phyloP scores from a whole-genome alignment of 2,329 filamentous ascomycete genomes.

The Epichloe gansuensis region DNA sequence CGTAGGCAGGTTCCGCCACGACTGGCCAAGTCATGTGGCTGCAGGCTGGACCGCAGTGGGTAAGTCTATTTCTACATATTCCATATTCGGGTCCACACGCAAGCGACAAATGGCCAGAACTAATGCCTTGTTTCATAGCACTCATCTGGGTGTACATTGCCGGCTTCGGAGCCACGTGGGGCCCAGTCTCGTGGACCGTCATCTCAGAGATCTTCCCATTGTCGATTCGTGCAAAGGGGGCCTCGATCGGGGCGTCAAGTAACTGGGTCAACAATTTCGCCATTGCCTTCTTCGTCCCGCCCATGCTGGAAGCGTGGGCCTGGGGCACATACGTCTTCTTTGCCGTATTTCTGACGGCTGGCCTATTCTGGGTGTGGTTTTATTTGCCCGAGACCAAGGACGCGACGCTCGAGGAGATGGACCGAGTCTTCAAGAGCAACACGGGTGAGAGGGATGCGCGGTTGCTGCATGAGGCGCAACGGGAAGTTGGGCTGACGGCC shows the following conservation, averaged over 20 bases:
- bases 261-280: conserved; percentile 30
- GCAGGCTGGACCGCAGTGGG: conserved; percentile 15
- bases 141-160: conserved; percentile 38
- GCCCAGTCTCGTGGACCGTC: conserved; percentile 34
- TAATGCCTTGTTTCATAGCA: conserved; percentile 7
- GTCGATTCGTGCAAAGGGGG: conserved; percentile 17
- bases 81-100: background rate
- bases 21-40: conserved; percentile 27
- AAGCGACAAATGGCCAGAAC: no score
- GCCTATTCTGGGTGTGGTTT: conserved; percentile 36
- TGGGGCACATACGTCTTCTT: conserved; percentile 47
- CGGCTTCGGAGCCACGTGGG: conserved; percentile 28
- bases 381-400: conserved; percentile 42
- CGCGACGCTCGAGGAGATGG: conserved; percentile 40
- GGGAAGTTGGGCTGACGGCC: conserved; percentile 12
- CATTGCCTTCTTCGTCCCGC: conserved; percentile 31
- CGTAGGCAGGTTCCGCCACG: conserved; percentile 23
- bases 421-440: conserved; percentile 34
- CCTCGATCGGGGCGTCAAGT: conserved; percentile 20
- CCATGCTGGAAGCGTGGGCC: conserved; percentile 23
- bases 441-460: conserved; percentile 16
- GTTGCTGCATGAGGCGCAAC: conserved; percentile 13
- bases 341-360: conserved; percentile 32
- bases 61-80: background rate
- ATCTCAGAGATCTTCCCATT: conserved; percentile 34